A percentile compares a stretch with the other conserved stretches of the same genome.
These are phyloP conservation scores for Trichoderma harzianum DNA, from an alignment of 2,329 filamentous ascomycete genomes.

Conservation along the genomic window DNA sequence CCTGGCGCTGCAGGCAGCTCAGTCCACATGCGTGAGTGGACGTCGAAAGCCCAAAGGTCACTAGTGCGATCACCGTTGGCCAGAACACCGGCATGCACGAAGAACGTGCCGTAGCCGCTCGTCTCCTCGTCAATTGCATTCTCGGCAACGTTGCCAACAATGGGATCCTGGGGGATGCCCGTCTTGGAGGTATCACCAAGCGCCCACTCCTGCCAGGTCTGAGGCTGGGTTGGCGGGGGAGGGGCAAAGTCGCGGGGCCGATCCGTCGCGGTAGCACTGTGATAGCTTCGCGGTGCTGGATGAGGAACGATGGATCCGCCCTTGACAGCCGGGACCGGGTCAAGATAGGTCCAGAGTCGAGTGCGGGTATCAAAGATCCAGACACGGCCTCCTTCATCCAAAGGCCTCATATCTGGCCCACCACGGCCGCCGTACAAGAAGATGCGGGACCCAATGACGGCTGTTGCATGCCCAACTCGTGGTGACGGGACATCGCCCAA, in stretches of 20 bases:
- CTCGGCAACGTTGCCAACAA: conserved; percentile 55
- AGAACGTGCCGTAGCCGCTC: conserved; percentile 64
- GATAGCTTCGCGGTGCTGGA: conserved; percentile 69
- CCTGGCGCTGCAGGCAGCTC: conserved; percentile 65
- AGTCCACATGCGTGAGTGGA: conserved; percentile 62
- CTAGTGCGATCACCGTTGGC: conserved; percentile 56
- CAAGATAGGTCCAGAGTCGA: conserved; percentile 62
- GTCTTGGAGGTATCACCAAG: conserved; percentile 52
- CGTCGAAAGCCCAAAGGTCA: conserved; percentile 77
- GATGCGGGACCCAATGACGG: conserved; percentile 64
- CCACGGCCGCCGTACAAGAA: conserved; percentile 81
- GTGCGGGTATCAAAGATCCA: conserved; percentile 70
- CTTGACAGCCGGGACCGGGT: conserved; percentile 50
- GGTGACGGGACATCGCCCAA: conserved; percentile 55
- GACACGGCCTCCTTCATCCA: conserved; percentile 71
- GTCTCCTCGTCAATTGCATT: conserved; percentile 57
- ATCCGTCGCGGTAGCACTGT: conserved; percentile 57
- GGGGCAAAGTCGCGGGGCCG: conserved; percentile 52
- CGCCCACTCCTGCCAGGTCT: conserved; percentile 55
- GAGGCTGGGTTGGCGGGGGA: conserved; percentile 34
- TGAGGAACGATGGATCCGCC: conserved; percentile 38
- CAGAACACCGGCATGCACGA: conserved; percentile 74
- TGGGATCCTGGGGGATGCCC: conserved; percentile 57
- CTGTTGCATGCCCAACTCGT: conserved; percentile 70
- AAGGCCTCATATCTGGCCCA: conserved; percentile 62